Evolutionary conservation across 306 rosid species (phyloP), one percentile per base, ranked within the genome.

Genomic region (Clitoria ternatea): DNA sequence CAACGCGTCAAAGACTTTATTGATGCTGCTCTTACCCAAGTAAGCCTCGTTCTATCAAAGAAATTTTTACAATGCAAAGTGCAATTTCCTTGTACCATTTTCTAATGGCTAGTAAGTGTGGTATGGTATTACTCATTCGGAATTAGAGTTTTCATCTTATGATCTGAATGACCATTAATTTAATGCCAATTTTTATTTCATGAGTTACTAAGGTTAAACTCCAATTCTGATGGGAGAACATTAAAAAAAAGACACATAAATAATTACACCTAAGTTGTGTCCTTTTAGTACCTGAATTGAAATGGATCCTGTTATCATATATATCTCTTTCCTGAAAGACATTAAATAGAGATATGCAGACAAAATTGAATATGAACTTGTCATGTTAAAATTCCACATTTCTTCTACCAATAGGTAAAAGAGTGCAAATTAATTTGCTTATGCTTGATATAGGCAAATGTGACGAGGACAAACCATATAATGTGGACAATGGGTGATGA

Each of bases 401-500:
- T 2, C 27, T 9, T 10, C 3, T 32, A 23, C 15, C 42, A 45
- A 36, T 39, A 14, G 17, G 47, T 15, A 37, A 49, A 36, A 61
- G 53, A 24, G 73, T 63, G 53, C 2, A 22, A 20, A 22, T 55
- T 61, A 52, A 70, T 69, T 73, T 70, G 22, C 11, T 56, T 61
- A 70, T 42, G 27, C 55, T 47, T 57, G n/a, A 24, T 59, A 11
- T 69, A 93, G 98, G 93, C 86, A 53, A 93, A 88, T 74, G 88
- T 93, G 73, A 93, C 98, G 0, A 83, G 90, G 85, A 82, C 90
- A 17, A 88, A 85, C 69, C 98, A 93, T 73, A 82, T 93, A 26
- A 93, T 93, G 97, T 93, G 93, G 93, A 93, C 98, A 50, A 93
- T 93, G 98, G 98, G 98, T 42, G 97, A 90, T 79, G 98, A 93